Evolutionary conservation across 2,329 filamentous ascomycete genomes (phyloP).

Genomic region (Mycosphaerella sp.): DNA sequence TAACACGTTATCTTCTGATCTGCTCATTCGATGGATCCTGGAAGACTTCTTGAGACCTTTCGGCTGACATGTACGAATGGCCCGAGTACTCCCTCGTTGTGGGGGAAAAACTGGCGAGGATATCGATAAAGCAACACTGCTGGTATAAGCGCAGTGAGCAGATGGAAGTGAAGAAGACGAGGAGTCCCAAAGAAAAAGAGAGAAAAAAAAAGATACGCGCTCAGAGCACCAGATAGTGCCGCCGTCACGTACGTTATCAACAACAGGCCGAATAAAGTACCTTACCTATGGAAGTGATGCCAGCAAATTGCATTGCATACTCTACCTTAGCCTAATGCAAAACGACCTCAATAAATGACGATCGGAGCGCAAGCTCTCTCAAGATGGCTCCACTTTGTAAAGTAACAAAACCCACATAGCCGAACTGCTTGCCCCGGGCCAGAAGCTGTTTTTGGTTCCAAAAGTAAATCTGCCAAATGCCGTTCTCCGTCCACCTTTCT

Average conservation of each 20-base stretch:
- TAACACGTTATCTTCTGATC: too few relatives aligned
- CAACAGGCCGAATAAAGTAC: not conserved
- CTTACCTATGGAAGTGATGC: too few relatives aligned
- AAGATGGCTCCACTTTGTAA: not conserved
- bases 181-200: not conserved
- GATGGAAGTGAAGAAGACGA: not conserved
- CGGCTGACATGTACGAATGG: too few relatives aligned
- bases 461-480: not conserved
- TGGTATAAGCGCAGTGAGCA: not conserved
- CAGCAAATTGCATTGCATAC: too few relatives aligned
- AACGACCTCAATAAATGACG: not conserved
- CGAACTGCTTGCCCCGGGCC: not conserved
- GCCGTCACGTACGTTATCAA: conserved; percentile 6
- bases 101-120: not conserved
- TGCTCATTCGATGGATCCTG: too few relatives aligned
- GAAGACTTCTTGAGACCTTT: too few relatives aligned
- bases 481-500: not conserved
- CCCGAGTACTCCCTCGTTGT: conserved; percentile 1
- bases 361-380: not conserved
- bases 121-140: not conserved
- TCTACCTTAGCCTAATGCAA: too few relatives aligned
- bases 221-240: not conserved
- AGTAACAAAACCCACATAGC: not conserved
- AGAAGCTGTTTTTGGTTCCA: not conserved
- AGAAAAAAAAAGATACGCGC: not conserved